Conservation (phyloP, 306 rosid species). For the Cucurbita maxima region DNA sequence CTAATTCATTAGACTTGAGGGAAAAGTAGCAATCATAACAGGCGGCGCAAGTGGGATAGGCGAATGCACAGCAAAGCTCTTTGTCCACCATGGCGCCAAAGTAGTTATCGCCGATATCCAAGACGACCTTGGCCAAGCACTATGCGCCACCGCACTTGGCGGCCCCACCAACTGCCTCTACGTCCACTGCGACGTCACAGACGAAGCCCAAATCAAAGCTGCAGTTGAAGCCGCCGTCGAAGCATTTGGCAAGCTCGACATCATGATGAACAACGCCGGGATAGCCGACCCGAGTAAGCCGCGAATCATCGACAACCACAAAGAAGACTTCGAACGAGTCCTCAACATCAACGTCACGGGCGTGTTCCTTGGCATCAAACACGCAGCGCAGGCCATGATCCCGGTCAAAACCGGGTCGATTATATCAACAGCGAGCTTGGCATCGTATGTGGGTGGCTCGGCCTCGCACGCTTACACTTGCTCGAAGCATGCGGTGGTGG, state of each 20-base stretch:
- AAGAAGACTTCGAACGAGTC: constrained; percentile 56
- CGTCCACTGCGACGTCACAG: constrained; percentile 56
- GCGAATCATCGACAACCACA: constrained; percentile 42
- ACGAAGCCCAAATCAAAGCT: constrained; percentile 43
- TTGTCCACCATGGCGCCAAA: constrained; percentile 47
- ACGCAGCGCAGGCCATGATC: constrained; percentile 61
- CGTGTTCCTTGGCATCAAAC: constrained; percentile 60
- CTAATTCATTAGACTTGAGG: constrained; percentile 33
- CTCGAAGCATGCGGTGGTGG: constrained; percentile 63
- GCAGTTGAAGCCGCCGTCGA: constrained; percentile 24
- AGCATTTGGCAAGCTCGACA: constrained; percentile 48
- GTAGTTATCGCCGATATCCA: constrained; percentile 60
- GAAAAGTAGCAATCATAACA: constrained; percentile 68
- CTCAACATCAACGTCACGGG: constrained; percentile 45
- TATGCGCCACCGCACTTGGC: constrained; percentile 22
- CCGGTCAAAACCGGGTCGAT: constrained; percentile 29
- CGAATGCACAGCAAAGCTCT: constrained; percentile 40
- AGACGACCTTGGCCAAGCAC: constrained; percentile 39
- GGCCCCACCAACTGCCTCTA: constrained; percentile 25
- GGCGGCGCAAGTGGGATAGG: constrained; percentile 93
- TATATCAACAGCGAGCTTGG: constrained; percentile 41
- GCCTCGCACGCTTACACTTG: constrained; percentile 56
- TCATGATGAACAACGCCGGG: constrained; percentile 83
- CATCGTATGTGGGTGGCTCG: constrained; percentile 45
- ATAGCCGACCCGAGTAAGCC: constrained; percentile 24